A percentile compares a stretch with the other conserved stretches of the same genome.
These are phyloP conservation scores for Breviolum minutum DNA, from an alignment of 73 alveolate species.

Conservation along the genomic window DNA sequence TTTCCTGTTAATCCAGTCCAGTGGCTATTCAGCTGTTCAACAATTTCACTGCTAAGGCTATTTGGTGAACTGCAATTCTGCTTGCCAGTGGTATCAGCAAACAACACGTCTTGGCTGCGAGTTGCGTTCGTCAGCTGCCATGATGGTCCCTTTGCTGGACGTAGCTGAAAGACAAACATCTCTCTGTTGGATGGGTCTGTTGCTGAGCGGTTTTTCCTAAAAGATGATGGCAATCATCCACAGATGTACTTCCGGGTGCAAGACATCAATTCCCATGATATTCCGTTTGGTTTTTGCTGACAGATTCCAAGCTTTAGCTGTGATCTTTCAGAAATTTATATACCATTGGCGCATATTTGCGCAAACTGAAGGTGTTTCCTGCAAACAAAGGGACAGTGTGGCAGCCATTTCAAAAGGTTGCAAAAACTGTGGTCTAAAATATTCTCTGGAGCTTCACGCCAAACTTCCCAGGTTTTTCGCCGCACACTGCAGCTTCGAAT, in stretches of 20 bases:
- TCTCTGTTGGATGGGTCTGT: background rate
- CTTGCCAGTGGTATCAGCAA: constrained; percentile 93
- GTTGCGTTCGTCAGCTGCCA: constrained; percentile 86
- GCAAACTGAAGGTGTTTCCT: background rate
- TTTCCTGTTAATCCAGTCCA: background rate
- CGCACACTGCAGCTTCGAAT: constrained; percentile 64
- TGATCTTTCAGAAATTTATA: no score
- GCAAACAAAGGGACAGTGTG: background rate
- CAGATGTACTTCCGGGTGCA: no score
- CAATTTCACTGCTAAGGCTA: constrained; percentile 5
- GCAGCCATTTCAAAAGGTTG: background rate
- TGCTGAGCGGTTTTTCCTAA: background rate
- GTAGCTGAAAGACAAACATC: no score
- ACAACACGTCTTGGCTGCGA: constrained; percentile 82
- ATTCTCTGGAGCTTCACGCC: no score
- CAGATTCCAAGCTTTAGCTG: no score
- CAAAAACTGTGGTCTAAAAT: background rate
- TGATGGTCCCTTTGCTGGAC: constrained; percentile 37
- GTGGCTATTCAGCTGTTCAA: background rate
- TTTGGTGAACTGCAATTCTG: constrained; percentile 78
- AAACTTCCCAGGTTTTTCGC: constrained; percentile 61
- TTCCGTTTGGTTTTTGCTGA: no score
- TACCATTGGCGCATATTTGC: background rate
- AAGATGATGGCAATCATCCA: no score
- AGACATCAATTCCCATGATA: no score